Base-by-base conservation (phyloP, 306 rosid genomes). In the Senna siamea region DNA sequence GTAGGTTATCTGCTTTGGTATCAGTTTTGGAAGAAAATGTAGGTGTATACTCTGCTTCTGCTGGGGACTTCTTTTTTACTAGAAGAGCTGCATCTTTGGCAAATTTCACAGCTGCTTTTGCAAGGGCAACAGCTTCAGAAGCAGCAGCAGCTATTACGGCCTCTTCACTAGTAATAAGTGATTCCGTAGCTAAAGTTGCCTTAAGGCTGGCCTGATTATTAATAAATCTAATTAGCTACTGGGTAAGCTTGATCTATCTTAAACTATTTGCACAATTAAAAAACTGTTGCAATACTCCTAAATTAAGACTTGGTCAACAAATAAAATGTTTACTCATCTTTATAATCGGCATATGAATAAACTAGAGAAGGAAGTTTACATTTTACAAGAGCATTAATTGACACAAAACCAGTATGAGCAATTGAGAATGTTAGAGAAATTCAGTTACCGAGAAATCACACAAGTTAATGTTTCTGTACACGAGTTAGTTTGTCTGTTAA, bases 71-170 rank as follows among this genome's bases (percentile, higher is more conserved):
- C 66, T 69, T 88, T 59, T 83, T 83, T 28, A 78, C 84, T 70
- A 88, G 83, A 65, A 83, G 54, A 56, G 86, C 90, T 11, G 89
- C 96, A 47, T 89, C 96, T 81, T 82, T 92, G 59, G 97, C 97
- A 88, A 92, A 83, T 82, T 92, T 87, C 50, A 83, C 82, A 28
- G 97, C 97, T 6, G 97, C 96, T 79, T 85, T 94, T 43, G 97
- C 97, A 80, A 89, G 99, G 78, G 97, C 77, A 73, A 94, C 84
- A 26, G 96, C 97, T 86, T 94, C 95, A 48, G 96, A 89, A 15
- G 99, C 89, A 41, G 99, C 99, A 18, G 96, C 96, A 43, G 92
- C 88, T 78, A 94, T 85, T 9, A 85, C 83, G 15, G 96, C 96
- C 78, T 94, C 96, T 82, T 94, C 96, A 82, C 87, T 86, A 14